Conservation (phyloP, 2,329 filamentous ascomycete species). For the Paracamarosporium sp. region DNA sequence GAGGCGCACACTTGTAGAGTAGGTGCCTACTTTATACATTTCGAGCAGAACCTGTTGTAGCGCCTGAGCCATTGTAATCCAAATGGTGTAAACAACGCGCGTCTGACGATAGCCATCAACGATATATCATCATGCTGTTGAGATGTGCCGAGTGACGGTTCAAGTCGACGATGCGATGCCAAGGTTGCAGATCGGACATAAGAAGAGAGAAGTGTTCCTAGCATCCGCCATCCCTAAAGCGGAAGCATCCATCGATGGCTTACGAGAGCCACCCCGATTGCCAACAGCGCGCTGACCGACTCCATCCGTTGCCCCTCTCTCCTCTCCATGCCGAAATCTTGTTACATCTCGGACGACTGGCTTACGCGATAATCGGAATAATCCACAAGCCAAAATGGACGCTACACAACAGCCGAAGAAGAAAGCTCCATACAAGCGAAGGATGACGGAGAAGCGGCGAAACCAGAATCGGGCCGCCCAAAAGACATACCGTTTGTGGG, state of each 20-base stretch:
- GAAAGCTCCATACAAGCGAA: constrained; percentile 18
- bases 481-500: constrained; percentile 14
- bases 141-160: not conserved
- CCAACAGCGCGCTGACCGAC: not conserved
- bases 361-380: not conserved
- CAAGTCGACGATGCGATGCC: not conserved
- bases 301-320: not conserved
- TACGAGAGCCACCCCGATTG: not conserved
- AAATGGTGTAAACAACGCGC: not conserved
- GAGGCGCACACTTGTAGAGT: not conserved
- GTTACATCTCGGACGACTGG: not conserved
- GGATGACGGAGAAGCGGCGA: constrained; percentile 19
- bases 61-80: not conserved
- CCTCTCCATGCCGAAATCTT: not conserved
- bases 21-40: not conserved
- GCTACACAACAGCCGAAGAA: constrained; percentile 1
- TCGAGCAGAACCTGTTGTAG: not conserved
- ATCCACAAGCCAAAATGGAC: constrained; percentile 6
- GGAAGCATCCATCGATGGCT: not conserved
- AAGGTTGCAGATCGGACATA: not conserved
- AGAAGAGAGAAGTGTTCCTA: not conserved
- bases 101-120: not conserved
- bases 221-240: not conserved
- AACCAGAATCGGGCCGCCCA: constrained; percentile 20
- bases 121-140: not conserved